These are phyloP conservation scores for Tricholoma furcatifolium DNA, from an alignment of 768 basidiomycete species.

Conservation along the genomic window DNA sequence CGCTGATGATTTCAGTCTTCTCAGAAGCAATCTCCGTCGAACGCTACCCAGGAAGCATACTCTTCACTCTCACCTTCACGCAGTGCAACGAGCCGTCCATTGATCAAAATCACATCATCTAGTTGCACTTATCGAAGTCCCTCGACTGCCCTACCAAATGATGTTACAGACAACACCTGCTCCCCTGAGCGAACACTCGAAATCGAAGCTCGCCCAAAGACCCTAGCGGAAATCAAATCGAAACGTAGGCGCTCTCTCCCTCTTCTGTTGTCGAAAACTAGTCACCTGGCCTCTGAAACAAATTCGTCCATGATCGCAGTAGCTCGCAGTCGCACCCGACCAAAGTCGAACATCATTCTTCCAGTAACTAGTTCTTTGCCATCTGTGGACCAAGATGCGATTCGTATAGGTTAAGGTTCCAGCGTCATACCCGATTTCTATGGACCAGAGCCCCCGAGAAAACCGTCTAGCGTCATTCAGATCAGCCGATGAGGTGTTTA, in stretches of 20 bases:
- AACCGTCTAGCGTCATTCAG: background rate
- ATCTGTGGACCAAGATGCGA: background rate
- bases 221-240: slow-evolving; percentile 34
- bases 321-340: slow-evolving; percentile 6
- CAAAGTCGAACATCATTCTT: slow-evolving; percentile 8
- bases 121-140: slow-evolving; percentile 13
- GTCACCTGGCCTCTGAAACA: slow-evolving; percentile 17
- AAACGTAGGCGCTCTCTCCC: slow-evolving; percentile 37
- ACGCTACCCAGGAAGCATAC: slow-evolving; percentile 19
- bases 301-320: slow-evolving; percentile 14
- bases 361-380: slow-evolving; percentile 1
- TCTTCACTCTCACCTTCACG: slow-evolving; percentile 7
- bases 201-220: slow-evolving; percentile 25
- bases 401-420: background rate
- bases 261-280: slow-evolving; percentile 20
- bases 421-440: background rate
- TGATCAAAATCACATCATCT: slow-evolving; percentile 20
- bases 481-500: too few relatives aligned
- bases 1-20: background rate
- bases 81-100: slow-evolving; percentile 8
- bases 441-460: background rate
- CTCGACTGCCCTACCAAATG: background rate
- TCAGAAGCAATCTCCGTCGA: slow-evolving; percentile 14
- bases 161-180: background rate
- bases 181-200: background rate